Conservation (phyloP, 1,139 yeast species). For the Magnusiomyces sp. region DNA sequence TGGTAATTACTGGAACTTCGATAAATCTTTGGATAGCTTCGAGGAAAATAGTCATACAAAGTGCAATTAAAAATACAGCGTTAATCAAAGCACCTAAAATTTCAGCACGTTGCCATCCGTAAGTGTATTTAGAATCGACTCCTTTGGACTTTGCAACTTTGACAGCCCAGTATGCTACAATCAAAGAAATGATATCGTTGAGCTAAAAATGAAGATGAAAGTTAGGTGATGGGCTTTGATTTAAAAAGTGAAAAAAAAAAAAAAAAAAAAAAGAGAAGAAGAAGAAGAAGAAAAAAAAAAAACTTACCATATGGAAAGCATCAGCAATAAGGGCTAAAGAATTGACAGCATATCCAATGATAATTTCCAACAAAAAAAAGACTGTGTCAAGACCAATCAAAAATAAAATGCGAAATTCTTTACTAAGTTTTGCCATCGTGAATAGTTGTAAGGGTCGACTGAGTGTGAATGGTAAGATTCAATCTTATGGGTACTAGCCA, state of each 20-base stretch:
- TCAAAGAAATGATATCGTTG: slow-evolving; percentile 80
- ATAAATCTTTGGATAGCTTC: slow-evolving; percentile 89
- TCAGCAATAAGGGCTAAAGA: slow-evolving; percentile 92
- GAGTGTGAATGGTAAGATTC: not conserved
- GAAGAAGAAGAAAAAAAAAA: not conserved
- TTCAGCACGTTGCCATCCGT: slow-evolving; percentile 96
- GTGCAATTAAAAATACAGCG: slow-evolving; percentile 84
- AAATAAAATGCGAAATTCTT: slow-evolving; percentile 67
- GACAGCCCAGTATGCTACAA: slow-evolving; percentile 96
- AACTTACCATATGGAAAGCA: slow-evolving; percentile 74
- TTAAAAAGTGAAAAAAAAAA: not conserved
- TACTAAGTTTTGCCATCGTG: slow-evolving; percentile 27
- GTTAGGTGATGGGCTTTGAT: not conserved
- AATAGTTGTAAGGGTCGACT: not conserved
- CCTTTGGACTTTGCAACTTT: slow-evolving; percentile 73
- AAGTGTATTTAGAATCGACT: slow-evolving; percentile 83
- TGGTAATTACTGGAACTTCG: slow-evolving; percentile 67
- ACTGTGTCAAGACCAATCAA: slow-evolving; percentile 68
- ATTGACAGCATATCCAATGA: slow-evolving; percentile 76
- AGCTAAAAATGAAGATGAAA: slow-evolving; percentile 29
- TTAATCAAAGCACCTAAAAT: slow-evolving; percentile 92
- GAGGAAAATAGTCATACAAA: slow-evolving; percentile 83
- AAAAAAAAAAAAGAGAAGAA: not conserved
- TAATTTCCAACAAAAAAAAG: slow-evolving; percentile 79
- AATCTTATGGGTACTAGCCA: too few species aligned